Conservation (phyloP, 1,284 basidiomycete species). For the Rhodotorula glutinis region DNA sequence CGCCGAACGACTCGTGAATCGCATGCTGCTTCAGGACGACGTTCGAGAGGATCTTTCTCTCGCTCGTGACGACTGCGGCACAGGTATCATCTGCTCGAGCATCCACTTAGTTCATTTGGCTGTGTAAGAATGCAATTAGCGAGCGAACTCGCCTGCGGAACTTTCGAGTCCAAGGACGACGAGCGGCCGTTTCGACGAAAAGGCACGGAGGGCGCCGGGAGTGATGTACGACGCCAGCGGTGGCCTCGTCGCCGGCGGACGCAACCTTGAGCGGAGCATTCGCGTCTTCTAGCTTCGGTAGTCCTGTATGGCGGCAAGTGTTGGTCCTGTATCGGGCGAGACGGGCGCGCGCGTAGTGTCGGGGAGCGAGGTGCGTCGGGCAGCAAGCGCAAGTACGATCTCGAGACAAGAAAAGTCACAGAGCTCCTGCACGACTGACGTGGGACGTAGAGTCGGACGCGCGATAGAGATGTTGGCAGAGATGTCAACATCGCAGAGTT, state of each 20-base stretch:
- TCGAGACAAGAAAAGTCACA: too few relatives aligned
- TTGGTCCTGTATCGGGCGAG: too few relatives aligned
- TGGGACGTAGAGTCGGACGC: too few relatives aligned
- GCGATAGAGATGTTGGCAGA: too few relatives aligned
- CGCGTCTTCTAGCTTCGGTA: too few relatives aligned
- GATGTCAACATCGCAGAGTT: neutral
- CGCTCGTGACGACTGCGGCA: conserved; percentile 70
- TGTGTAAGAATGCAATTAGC: accelerated
- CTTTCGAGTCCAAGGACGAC: conserved; percentile 68
- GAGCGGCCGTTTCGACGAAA: conserved; percentile 12
- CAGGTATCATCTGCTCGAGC: conserved; percentile 65
- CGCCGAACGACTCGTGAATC: conserved; percentile 66
- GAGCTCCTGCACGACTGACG: too few relatives aligned
- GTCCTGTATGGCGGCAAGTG: too few relatives aligned
- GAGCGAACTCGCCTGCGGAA: conserved; percentile 59
- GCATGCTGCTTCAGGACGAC: conserved; percentile 74
- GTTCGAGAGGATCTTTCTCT: conserved; percentile 69
- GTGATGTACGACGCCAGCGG: neutral
- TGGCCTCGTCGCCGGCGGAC: neutral
- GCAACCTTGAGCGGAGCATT: too few relatives aligned
- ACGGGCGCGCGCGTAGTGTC: too few relatives aligned
- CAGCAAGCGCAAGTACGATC: too few relatives aligned
- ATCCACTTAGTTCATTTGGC: neutral
- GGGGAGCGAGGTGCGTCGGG: too few relatives aligned
- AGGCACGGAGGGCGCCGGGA: neutral